Base-by-base conservation (phyloP, 345 rosid genomes). In the Cardamine resedifolia region DNA sequence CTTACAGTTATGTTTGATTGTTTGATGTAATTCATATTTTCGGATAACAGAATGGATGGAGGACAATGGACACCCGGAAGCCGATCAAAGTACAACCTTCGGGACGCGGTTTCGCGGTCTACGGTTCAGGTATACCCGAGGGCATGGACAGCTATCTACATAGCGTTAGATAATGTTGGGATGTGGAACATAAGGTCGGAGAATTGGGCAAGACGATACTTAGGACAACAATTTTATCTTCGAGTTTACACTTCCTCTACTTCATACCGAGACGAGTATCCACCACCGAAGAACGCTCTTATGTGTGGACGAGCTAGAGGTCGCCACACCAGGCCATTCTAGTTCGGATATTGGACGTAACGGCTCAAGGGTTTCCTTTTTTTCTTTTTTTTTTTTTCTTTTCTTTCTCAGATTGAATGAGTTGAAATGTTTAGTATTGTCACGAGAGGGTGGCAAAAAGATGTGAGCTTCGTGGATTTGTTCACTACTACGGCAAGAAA, bases 161-260 rank as follows among this genome's bases (percentile, higher is more conserved):
- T 95, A 24, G 89, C 99, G 4, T 81, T 95, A 49, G 97, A 95
- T 82, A 95, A 91, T 45, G 99, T 90, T 26, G 97, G 99, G 1
- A 91, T 91, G 99, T 95, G 99, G 99, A 91, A 95, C 86, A 59
- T 95, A 77, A 84, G 97, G 80, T 82, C 96, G 1, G 93, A 95
- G 85, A 79, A 77, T 43, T 95, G 97, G 99, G 92, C 89, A 4
- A 81, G 97, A 47, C 99, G 90, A 72, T 91, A 94, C 62, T 78
- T 91, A 20, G 99, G 97, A 3, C 97, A 95, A 78, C 97, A 91
- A 33, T 84, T 91, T 50, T 95, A 95, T 72, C 80, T 95, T 48
- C 79, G 97, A 64, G 99, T 95, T 60, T 89, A 74, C 72, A 85
- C 99, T 0, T 52, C 82, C 3, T 82, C 96, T 16, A 82, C 73